Percentiles rank a stretch among this genome's conserved stretches.
Conservation (phyloP, 208 protist genomes). For the Trypanosoma congolense region DNA sequence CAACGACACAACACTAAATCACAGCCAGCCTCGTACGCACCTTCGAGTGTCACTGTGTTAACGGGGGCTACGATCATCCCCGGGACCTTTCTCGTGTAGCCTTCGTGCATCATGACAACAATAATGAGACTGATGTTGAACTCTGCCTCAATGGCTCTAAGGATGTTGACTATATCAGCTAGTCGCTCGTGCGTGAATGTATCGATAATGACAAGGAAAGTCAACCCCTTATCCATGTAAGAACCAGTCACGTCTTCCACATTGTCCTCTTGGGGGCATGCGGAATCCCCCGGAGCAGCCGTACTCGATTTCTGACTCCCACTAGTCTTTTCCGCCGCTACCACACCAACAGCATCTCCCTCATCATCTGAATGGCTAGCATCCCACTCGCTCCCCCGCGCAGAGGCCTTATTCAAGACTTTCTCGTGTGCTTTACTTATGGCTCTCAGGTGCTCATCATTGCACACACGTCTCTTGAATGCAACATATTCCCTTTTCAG, state of each 20-base stretch:
- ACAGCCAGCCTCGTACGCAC: constrained; percentile 68
- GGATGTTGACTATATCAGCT: constrained; percentile 54
- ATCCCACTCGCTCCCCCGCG: too few relatives aligned
- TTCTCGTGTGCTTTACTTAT: neutral
- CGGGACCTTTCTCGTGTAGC: constrained; percentile 7
- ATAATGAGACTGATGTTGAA: constrained; percentile 62
- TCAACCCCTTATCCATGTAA: constrained; percentile 40
- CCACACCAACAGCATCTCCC: too few relatives aligned
- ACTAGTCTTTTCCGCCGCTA: too few relatives aligned
- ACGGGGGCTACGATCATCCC: constrained; percentile 49
- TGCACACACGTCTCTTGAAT: constrained; percentile 3
- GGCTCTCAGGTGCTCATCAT: constrained; percentile 28
- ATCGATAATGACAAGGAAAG: constrained; percentile 72
- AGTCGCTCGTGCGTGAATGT: constrained; percentile 79
- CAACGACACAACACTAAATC: constrained; percentile 71
- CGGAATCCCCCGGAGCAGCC: too few relatives aligned
- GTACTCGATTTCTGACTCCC: too few relatives aligned
- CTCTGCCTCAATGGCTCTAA: constrained; percentile 64
- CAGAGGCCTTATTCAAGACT: too few relatives aligned
- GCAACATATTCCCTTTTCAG: constrained; percentile 50
- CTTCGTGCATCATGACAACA: constrained; percentile 48
- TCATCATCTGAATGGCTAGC: too few relatives aligned
- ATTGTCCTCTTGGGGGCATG: too few relatives aligned
- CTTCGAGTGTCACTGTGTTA: constrained; percentile 37
- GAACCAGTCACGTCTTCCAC: neutral